Conservation (phyloP, 2,329 filamentous ascomycete genomes). For the Claviceps pazoutovae region DNA sequence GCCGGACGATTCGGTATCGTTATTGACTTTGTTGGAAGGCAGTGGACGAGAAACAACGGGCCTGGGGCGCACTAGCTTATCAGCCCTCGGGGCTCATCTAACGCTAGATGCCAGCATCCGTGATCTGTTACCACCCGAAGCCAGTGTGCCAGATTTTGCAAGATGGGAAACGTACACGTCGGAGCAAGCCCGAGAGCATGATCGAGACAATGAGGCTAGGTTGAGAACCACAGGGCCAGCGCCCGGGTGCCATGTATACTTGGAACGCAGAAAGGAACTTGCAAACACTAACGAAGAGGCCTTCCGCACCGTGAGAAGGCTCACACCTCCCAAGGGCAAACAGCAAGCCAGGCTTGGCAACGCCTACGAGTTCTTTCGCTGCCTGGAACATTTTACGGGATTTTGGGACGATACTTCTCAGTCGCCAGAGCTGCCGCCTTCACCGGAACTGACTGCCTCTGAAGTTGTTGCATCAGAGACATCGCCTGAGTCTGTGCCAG, state of each 20-base stretch:
- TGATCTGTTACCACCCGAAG: constrained; percentile 39
- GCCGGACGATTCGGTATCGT: constrained; percentile 27
- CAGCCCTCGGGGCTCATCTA: constrained; percentile 44
- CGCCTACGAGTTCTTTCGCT: constrained; percentile 52
- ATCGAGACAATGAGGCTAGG: constrained; percentile 31
- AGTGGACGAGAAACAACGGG: constrained; percentile 33
- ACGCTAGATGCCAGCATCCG: constrained; percentile 32
- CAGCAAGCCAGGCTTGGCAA: constrained; percentile 43
- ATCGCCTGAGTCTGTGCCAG: constrained; percentile 5
- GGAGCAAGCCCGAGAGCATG: constrained; percentile 35
- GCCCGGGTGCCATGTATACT: constrained; percentile 43
- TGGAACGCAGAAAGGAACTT: constrained; percentile 45
- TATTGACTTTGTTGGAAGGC: constrained; percentile 30
- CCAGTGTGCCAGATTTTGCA: constrained; percentile 38
- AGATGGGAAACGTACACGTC: constrained; percentile 34
- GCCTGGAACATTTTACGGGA: constrained; percentile 42
- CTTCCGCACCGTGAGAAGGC: constrained; percentile 45
- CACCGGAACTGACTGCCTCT: constrained; percentile 16
- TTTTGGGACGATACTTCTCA: constrained; percentile 50
- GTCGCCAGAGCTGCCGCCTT: constrained; percentile 17
- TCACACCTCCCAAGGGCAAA: constrained; percentile 40
- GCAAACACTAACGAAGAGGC: constrained; percentile 41
- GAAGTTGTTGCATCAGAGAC: constrained; percentile 6
- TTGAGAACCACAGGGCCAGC: constrained; percentile 40
- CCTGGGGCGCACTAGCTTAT: constrained; percentile 32